Conservation (phyloP, 169 alveolate genomes). For the Amoebophrya sp. region DNA sequence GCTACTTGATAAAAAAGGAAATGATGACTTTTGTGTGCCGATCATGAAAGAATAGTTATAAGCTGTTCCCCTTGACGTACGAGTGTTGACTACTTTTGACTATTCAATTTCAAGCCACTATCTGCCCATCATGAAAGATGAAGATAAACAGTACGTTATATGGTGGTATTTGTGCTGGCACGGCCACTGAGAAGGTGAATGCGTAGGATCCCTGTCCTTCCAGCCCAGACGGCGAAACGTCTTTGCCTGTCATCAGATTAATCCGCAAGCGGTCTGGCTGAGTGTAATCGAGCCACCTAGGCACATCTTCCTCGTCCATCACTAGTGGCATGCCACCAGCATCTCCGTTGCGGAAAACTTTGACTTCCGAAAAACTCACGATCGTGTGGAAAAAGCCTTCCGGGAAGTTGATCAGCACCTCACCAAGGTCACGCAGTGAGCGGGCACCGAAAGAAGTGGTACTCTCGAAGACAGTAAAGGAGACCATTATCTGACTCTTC, state of each 20-base stretch:
- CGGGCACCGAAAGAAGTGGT: background rate
- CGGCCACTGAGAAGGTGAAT: background rate
- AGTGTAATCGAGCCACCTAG: background rate
- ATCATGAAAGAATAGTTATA: too few relatives aligned
- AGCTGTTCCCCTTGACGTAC: too few relatives aligned
- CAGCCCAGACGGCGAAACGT: background rate
- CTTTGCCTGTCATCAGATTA: background rate
- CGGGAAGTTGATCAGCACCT: constrained; percentile 3
- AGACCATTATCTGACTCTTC: background rate
- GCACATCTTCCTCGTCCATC: background rate
- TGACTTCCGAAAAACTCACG: background rate
- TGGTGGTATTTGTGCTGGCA: background rate
- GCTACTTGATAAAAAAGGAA: too few relatives aligned
- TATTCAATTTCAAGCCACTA: too few relatives aligned
- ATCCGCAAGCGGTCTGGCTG: background rate
- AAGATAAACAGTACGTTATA: background rate
- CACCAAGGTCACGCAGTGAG: background rate
- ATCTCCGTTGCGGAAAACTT: background rate
- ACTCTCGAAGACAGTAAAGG: background rate
- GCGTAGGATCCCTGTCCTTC: background rate
- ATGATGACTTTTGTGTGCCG: too few relatives aligned
- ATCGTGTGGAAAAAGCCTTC: background rate
- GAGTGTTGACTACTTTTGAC: too few relatives aligned
- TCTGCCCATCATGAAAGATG: too few relatives aligned
- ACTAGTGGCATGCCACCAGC: background rate